Percentiles rank a stretch among this genome's conserved stretches.
These are phyloP conservation scores for Hygrocybe coccinea DNA, from an alignment of 768 basidiomycete species.

Conservation along the genomic window DNA sequence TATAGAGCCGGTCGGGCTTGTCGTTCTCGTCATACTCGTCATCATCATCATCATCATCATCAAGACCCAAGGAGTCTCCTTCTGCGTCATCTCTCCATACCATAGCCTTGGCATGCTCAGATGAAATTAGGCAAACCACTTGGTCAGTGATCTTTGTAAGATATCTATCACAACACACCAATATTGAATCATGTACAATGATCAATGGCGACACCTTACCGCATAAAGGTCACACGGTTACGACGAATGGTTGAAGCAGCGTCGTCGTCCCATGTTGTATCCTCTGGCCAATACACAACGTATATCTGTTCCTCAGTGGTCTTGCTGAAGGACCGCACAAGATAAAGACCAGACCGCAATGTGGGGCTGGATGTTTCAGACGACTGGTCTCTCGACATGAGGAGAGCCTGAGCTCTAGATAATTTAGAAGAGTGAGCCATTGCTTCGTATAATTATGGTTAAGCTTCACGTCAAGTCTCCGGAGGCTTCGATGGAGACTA, in stretches of 20 bases:
- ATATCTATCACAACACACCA: conserved; percentile 39
- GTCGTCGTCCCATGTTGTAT: conserved; percentile 52
- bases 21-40: conserved; percentile 27
- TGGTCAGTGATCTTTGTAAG: conserved; percentile 58
- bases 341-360: conserved; percentile 50
- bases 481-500: conserved; percentile 34
- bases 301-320: conserved; percentile 31
- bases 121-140: conserved; percentile 45
- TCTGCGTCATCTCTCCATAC: conserved; percentile 38
- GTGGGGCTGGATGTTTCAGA: conserved; percentile 19
- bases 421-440: conserved; percentile 9
- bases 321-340: conserved; percentile 23
- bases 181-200: background rate
- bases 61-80: conserved; percentile 18
- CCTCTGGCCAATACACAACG: conserved; percentile 59
- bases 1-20: conserved; percentile 42
- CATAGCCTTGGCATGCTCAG: conserved; percentile 41
- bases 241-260: conserved; percentile 40
- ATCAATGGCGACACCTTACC: conserved; percentile 30
- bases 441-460: conserved; percentile 13
- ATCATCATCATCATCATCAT: conserved; percentile 16
- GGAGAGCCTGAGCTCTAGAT: conserved; percentile 11
- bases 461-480: conserved; percentile 35
- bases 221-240: conserved; percentile 58
- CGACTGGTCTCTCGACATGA: conserved; percentile 3